Base-by-base conservation (phyloP, 495 filamentous ascomycete species). In the Glutinoglossum americanum region DNA sequence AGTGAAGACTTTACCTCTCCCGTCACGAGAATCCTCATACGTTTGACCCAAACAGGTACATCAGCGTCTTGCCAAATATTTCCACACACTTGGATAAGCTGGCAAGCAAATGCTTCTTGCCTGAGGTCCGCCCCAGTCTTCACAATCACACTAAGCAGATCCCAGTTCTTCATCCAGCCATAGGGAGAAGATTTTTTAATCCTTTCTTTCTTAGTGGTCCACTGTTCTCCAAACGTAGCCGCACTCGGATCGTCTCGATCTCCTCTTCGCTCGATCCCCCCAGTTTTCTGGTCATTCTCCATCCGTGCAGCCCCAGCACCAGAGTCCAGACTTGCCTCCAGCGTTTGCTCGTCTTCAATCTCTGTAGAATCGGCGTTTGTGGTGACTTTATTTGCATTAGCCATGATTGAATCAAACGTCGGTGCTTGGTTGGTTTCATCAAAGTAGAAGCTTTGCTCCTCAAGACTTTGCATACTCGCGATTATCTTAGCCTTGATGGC, bases 251-350 rank as follows among this genome's bases (percentile, higher is more conserved):
- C 83, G 61, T 87, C 83, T 27, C 83, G 77, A 64, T 87, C 83
- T 19, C 83, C 83, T 63, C 82, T 82, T 32, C 82, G 78, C 62
- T 80, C 80, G 5, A 87, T 76, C 28, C 83, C 83, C 54, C 82
- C 84, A 21, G 83, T 87, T 70, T 82, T 85, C 65, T 81, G 72
- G 65, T 87, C 83, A 66, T 87, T 87, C 67, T 87, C 83, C 84
- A 87, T 87, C 61, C 83, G 72, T 37, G 81, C 83, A 28, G 80
- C 79, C 57, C 83, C 83, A 58, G 77, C 59, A 35, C 64, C 72
- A 8, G 71, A 67, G 26, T 78, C 65, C 10, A 73, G 67, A 5
- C 72, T 58, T 7, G 67, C 61, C 30, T 72, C 73, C n/a, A 70
- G 59, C 33, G 69, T 68, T 51, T 69, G 68, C 26, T 65, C 62